These are phyloP conservation scores for Clarireedia paspali DNA, from an alignment of 2,329 filamentous ascomycete genomes.

Conservation along the genomic window DNA sequence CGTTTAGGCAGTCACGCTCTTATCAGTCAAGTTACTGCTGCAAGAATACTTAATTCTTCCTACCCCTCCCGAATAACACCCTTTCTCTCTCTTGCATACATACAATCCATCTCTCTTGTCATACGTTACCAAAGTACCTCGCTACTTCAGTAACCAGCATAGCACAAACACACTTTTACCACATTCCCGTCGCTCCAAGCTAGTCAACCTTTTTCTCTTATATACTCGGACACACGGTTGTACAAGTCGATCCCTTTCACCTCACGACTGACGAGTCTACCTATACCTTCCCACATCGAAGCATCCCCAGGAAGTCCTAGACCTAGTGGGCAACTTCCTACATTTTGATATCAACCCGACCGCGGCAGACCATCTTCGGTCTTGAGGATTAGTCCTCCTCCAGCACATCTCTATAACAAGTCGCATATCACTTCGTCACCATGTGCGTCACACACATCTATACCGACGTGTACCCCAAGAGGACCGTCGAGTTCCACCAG, in stretches of 20 bases:
- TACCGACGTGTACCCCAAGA: slow-evolving; percentile 40
- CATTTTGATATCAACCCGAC: neutral
- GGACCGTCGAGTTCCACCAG: slow-evolving; percentile 30
- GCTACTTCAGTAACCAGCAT: neutral
- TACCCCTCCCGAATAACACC: neutral
- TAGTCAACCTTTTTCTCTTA: neutral
- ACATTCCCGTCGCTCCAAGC: slow-evolving; percentile 2
- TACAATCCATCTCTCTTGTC: slow-evolving; percentile 3
- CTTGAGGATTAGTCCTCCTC: neutral
- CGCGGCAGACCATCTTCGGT: neutral
- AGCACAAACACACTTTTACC: neutral
- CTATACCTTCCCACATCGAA: neutral
- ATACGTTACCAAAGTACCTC: neutral
- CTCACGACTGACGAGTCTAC: neutral
- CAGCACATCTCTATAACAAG: neutral
- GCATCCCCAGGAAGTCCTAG: neutral
- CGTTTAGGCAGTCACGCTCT: slow-evolving; percentile 7
- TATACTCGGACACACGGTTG: neutral
- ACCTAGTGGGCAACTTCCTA: neutral
- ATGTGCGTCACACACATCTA: slow-evolving; percentile 46
- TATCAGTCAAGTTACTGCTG: neutral
- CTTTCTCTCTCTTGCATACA: neutral
- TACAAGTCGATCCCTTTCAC: neutral
- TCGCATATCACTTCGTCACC: slow-evolving; percentile 23
- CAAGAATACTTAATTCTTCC: slow-evolving; percentile 9